Evolutionary conservation across 2,329 filamentous ascomycete species (phyloP).

Genomic region (Xylaria sp.): DNA sequence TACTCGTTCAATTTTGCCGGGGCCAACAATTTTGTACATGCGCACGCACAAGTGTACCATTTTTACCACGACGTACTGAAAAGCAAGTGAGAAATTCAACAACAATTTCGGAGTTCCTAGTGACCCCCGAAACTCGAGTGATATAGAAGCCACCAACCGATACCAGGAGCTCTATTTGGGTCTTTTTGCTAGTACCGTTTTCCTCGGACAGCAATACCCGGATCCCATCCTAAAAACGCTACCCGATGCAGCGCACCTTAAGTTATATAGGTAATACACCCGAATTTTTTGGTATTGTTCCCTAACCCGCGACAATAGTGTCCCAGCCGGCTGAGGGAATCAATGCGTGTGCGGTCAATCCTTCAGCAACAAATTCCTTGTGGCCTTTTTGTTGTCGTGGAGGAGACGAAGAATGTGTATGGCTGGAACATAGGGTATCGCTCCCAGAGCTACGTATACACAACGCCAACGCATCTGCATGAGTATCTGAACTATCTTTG

Average conservation of each 20-base stretch:
- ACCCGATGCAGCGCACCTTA: slow-evolving; percentile 48
- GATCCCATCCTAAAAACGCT: slow-evolving; percentile 57
- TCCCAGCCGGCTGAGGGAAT: slow-evolving; percentile 57
- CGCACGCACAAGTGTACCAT: slow-evolving; percentile 60
- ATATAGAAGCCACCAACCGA: slow-evolving; percentile 58
- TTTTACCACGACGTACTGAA: slow-evolving; percentile 65
- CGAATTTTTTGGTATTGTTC: slow-evolving; percentile 67
- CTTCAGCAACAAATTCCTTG: slow-evolving; percentile 50
- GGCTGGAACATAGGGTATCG: slow-evolving; percentile 69
- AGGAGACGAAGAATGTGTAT: slow-evolving; percentile 56
- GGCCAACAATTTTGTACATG: slow-evolving; percentile 50
- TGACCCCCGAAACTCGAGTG: slow-evolving; percentile 51
- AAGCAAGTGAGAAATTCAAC: slow-evolving; percentile 60
- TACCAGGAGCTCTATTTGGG: slow-evolving; percentile 60
- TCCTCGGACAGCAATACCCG: slow-evolving; percentile 62
- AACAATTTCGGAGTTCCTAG: slow-evolving; percentile 61
- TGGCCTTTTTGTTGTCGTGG: slow-evolving; percentile 64
- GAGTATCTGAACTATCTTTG: slow-evolving; percentile 66
- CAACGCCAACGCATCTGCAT: slow-evolving; percentile 67
- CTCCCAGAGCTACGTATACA: slow-evolving; percentile 66
- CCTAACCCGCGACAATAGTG: slow-evolving; percentile 67
- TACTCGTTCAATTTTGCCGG: slow-evolving; percentile 22
- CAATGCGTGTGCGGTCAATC: slow-evolving; percentile 58
- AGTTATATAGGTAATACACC: slow-evolving; percentile 59
- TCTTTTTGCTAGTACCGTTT: slow-evolving; percentile 63